Evolutionary conservation across 2,329 filamentous ascomycete species (phyloP), one percentile per base, ranked within the genome.

Genomic region (Dryadomyces sulphureus): DNA sequence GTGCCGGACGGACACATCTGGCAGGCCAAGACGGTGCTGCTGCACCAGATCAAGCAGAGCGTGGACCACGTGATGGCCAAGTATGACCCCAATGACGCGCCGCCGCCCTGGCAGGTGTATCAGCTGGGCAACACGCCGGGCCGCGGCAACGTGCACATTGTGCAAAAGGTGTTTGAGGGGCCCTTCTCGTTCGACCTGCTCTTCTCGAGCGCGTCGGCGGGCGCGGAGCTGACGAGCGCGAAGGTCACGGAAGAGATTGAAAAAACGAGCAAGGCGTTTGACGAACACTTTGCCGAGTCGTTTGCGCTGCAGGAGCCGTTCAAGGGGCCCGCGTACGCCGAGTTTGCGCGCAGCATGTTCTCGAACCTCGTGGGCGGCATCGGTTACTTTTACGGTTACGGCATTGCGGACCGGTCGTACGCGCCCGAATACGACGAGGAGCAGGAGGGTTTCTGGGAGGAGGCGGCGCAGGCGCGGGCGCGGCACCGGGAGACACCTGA

Each of bases 391-490:
- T 76, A 93, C 57, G 92, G 92, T 36, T 74, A 92, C 48, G 82
- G 87, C 30, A 66, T 95, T 20, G 84, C 94, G 45, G 92, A 98
- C 59, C 81, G 88, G 34, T 94, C 89, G 0, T 85, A 90, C 57
- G 86, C 87, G n/a, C 68, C 81, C 9, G 90, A 94, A 56, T 96
- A 96, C 54, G 87, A 94, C 11, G 92, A 98, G 65, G 87, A 93
- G 53, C 85, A 87, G 49, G 92, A 96, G 62, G 84, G 85, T 0
- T 96, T 96, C 65, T 95, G 90, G 89, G 81, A 92, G 58, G 89
- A 93, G 54, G 79, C 92, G 17, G 88, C 82, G 2, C 81, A 83
- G 56, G 90, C 89, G 5, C 75, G 87, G 48, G 73, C 69, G 21
- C 77, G 79, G 49, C 79, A 77, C 46, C 65, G 77, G 52, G 79